Percentiles rank a stretch among this genome's conserved stretches.
Conservation (phyloP, 192 early-diverging fungal species). For the Helicostylum pulchrum region DNA sequence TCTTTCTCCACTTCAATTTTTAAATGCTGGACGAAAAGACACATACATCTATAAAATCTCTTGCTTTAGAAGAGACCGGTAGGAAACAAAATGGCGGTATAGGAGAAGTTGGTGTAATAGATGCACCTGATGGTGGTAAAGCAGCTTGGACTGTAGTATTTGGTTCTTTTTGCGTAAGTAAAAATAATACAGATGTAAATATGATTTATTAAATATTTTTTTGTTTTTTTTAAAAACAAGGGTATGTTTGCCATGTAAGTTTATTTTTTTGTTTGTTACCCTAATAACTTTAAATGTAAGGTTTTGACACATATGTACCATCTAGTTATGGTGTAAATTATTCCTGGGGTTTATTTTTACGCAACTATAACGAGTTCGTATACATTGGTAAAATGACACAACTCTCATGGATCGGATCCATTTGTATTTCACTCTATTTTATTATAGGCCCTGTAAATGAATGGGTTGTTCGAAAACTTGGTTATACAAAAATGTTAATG, state of each 20-base stretch:
- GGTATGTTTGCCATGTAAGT: conserved; percentile 33
- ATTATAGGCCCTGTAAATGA: conserved; percentile 38
- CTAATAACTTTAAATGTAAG: background rate
- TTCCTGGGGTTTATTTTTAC: conserved; percentile 49
- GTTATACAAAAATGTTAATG: conserved; percentile 45
- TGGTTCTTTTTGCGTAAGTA: conserved; percentile 40
- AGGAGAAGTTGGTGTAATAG: conserved; percentile 7
- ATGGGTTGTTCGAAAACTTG: conserved; percentile 40
- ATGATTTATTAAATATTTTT: background rate
- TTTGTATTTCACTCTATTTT: conserved; percentile 42
- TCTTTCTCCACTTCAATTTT: too few species aligned
- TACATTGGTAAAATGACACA: conserved; percentile 39
- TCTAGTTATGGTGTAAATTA: conserved; percentile 47
- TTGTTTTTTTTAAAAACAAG: background rate
- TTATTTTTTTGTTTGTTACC: background rate
- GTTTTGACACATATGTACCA: background rate
- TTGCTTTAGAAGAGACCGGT: too few species aligned
- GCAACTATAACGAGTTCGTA: conserved; percentile 37
- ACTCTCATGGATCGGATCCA: conserved; percentile 48
- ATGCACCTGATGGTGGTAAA: conserved; percentile 44
- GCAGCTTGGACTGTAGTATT: conserved; percentile 43
- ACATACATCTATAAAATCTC: too few species aligned
- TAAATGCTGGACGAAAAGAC: too few species aligned
- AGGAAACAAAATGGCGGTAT: too few species aligned
- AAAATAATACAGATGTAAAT: background rate